Conservation (phyloP, 2,329 filamentous ascomycete genomes). For the Colletotrichum coccodes region DNA sequence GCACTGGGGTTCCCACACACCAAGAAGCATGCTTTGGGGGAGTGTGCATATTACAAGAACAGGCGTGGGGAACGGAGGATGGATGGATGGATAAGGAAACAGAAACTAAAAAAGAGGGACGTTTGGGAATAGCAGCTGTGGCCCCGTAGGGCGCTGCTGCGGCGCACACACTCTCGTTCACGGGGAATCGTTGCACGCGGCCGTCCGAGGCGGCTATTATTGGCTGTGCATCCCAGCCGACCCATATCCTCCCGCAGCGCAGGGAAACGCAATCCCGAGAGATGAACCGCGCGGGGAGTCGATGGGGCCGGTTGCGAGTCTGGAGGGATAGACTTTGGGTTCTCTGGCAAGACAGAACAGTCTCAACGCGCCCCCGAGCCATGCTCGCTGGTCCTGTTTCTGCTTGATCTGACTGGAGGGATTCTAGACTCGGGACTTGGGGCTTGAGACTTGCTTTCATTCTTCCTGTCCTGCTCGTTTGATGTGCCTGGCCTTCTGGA, state of each 20-base stretch:
- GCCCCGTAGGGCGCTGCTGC: neutral
- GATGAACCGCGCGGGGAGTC: neutral
- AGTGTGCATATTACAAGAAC: slow-evolving; percentile 19
- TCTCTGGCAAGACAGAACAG: neutral
- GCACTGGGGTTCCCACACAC: neutral
- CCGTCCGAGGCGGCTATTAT: slow-evolving; percentile 15
- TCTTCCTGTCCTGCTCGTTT: too few species aligned
- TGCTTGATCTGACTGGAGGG: too few species aligned
- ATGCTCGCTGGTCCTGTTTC: too few species aligned
- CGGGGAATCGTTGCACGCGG: neutral
- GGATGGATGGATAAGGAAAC: neutral
- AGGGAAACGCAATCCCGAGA: slow-evolving; percentile 1
- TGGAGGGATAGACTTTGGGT: neutral
- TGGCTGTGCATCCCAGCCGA: neutral
- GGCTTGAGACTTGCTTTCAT: too few species aligned
- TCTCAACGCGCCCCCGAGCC: neutral
- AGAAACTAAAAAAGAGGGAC: slow-evolving; percentile 7
- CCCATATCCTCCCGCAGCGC: slow-evolving; percentile 7
- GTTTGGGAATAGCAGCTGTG: neutral
- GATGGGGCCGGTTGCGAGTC: neutral
- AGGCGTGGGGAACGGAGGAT: neutral
- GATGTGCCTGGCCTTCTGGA: too few species aligned
- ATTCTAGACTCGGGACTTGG: neutral
- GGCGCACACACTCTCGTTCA: slow-evolving; percentile 7
- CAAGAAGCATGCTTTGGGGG: neutral